Base-by-base conservation (phyloP, 805 yeast species). In the Saturnispora zaruensis region DNA sequence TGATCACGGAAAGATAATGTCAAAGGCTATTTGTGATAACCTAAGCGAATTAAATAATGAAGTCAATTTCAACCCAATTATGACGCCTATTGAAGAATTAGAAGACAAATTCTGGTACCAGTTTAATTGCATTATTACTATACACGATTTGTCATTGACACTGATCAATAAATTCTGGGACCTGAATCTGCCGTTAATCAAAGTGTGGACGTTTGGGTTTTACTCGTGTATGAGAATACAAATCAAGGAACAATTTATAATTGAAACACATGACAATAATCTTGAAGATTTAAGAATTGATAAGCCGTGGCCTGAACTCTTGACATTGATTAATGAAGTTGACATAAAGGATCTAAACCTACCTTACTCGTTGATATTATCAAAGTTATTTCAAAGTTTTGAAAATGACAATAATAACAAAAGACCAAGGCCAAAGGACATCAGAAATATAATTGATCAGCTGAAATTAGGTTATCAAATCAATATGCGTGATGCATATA, bases 301-400 rank as follows among this genome's bases (percentile, higher is more conserved):
- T 52, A 41, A 46, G 2, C 86, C 93, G 1, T 91, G 96, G 96
- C 66, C 71, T 1, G 88, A 85, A 55, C 65, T 89, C 6, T 63
- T 65, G 34, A 66, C 64, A 0, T 79, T 72, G 55, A 71, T 76
- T 14, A 76, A 78, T 45, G 63, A 76, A 0, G 68, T 81, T 43
- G 78, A 81, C 49, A 55, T 84, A 11, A 69, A 1, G 0, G 51
- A 82, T 36, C 74, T 71, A 44, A 76, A 72, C 38, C 72, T 87
- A 8, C 96, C 97, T 0, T 87, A 75, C 57, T 69, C 81, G 16
- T 72, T 84, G 1, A 66, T 88, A 2, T 70, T 84, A 38, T 68
- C 81, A 32, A 80, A 81, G 57, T 79, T 79, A 8, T 59, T 77
- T 42, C 69, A 71, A 26, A 47, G 55, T 7, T 79, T 81, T 76